A percentile compares a stretch with the other conserved stretches of the same genome.
Evolutionary conservation across 208 protist genomes (phyloP).

Genomic region (Leishmania lainsoni): DNA sequence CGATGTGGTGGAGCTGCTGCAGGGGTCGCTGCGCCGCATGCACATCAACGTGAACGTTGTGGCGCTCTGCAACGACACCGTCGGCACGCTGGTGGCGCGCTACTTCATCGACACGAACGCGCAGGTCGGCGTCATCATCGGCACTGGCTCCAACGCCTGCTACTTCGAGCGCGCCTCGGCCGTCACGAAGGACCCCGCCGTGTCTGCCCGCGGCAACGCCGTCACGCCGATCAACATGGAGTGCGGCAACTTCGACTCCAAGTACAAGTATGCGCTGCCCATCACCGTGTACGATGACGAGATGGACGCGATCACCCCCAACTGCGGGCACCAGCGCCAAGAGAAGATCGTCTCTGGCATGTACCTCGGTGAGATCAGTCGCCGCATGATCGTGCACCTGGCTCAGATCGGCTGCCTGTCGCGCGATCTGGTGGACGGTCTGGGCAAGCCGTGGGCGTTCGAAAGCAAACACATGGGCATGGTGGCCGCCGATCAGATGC

Average conservation of each 20-base stretch:
- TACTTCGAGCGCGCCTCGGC: constrained; percentile 83
- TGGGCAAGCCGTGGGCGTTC: constrained; percentile 58
- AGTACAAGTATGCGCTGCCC: constrained; percentile 72
- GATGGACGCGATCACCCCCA: constrained; percentile 66
- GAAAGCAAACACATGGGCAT: constrained; percentile 62
- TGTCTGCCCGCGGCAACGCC: constrained; percentile 44
- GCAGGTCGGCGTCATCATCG: constrained; percentile 88
- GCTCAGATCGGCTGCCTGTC: constrained; percentile 59
- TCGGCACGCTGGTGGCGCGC: constrained; percentile 84
- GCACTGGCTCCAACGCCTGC: constrained; percentile 91
- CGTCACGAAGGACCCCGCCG: constrained; percentile 76
- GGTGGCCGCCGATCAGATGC: constrained; percentile 69
- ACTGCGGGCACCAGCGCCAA: constrained; percentile 69
- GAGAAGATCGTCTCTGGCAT: constrained; percentile 93
- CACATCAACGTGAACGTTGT: constrained; percentile 80
- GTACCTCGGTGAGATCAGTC: constrained; percentile 89
- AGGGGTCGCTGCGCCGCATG: constrained; percentile 60
- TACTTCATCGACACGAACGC: constrained; percentile 69
- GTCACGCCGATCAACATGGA: constrained; percentile 91
- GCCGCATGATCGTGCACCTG: constrained; percentile 64
- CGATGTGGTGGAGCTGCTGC: constrained; percentile 89
- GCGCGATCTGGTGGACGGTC: constrained; percentile 31
- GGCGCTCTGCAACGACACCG: constrained; percentile 92
- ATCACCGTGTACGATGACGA: constrained; percentile 75
- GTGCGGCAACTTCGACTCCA: constrained; percentile 91